Percentiles rank a stretch among this genome's conserved stretches.
Evolutionary conservation across 1,284 basidiomycete species (phyloP).

Genomic region (Ganoderma multipileum): DNA sequence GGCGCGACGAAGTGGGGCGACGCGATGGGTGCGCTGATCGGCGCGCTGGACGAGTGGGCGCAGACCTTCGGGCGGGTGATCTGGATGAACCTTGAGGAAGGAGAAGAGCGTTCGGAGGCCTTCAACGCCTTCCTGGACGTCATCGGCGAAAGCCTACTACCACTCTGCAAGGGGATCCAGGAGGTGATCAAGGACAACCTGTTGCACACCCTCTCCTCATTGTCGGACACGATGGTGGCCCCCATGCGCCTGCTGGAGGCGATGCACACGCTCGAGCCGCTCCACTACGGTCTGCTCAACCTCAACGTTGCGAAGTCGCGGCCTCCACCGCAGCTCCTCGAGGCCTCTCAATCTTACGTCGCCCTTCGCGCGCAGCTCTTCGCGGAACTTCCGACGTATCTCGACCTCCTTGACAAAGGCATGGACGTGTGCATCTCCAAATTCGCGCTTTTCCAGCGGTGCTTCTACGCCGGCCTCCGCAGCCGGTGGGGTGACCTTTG

Average conservation of each 20-base stretch:
- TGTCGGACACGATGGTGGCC: slow-evolving; percentile 62
- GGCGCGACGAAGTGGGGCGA: slow-evolving; percentile 67
- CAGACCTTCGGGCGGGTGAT: slow-evolving; percentile 70
- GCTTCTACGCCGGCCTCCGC: slow-evolving; percentile 63
- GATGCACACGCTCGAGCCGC: slow-evolving; percentile 73
- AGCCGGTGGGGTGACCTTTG: slow-evolving; percentile 77
- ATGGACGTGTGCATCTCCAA: slow-evolving; percentile 55
- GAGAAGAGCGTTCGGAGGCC: slow-evolving; percentile 60
- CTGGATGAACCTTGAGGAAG: slow-evolving; percentile 59
- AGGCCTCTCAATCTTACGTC: slow-evolving; percentile 75
- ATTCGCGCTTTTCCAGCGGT: slow-evolving; percentile 61
- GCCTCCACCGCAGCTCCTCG: slow-evolving; percentile 66
- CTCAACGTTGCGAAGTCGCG: slow-evolving; percentile 67
- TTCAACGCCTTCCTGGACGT: slow-evolving; percentile 75
- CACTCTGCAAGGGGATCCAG: slow-evolving; percentile 54
- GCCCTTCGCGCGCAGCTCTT: slow-evolving; percentile 74
- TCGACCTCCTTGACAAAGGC: slow-evolving; percentile 64
- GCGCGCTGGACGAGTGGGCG: slow-evolving; percentile 64
- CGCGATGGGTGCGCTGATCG: slow-evolving; percentile 51
- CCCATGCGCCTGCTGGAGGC: slow-evolving; percentile 71
- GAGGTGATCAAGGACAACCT: slow-evolving; percentile 57
- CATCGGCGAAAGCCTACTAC: slow-evolving; percentile 60
- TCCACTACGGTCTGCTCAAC: slow-evolving; percentile 70
- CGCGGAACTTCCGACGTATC: slow-evolving; percentile 69
- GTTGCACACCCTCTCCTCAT: slow-evolving; percentile 58